Base-by-base conservation (phyloP, 768 basidiomycete species). In the Kockovaella imperatae region DNA sequence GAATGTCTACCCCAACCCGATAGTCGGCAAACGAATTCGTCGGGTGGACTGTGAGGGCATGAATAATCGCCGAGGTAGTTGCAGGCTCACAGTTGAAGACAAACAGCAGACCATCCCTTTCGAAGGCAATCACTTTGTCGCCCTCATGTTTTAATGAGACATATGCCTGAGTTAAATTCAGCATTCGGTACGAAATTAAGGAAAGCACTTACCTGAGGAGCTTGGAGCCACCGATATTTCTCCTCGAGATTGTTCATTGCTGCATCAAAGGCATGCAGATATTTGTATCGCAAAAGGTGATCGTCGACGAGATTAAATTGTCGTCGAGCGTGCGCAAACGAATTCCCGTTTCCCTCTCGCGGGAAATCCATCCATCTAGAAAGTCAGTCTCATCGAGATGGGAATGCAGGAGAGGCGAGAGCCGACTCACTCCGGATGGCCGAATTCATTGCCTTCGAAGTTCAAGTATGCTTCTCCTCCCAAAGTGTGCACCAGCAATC, bases 401-500 rank as follows among this genome's bases (percentile, higher is more conserved):
- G n/a, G n/a, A n/a, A n/a, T n/a, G n/a, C n/a, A n/a, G n/a, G n/a
- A n/a, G n/a, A 13, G 36, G 10, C 8, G n/a, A 15, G 39, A 18
- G 1, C 34, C 4, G 3, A 67, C 75, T 38, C 53, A 83, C 88
- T 99, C 93, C 10, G 93, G 93, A 70, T 99, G 93, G 35, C 93
- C 93, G 65, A 99, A 99, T 67, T 99, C 93, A 56, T 96, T 97
- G 26, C 88, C 90, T 71, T 93, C 89, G 47, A 99, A 99, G 72
- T 95, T 97, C 53, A 99, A 77, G 69, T 95, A 99, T 0, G 88
- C 93, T 74, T 99, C 95, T 15, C 95, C 95, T 17, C 95, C 95
- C 17, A 99, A 78, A 1, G 87, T 79, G 59, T 95, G 89, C 0
- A 87, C 87, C 24, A 99, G 73, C 26, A 99, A 76, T 31, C 91